Base-by-base conservation (phyloP, 2,329 filamentous ascomycete species). In the Neonectria neomacrospora region DNA sequence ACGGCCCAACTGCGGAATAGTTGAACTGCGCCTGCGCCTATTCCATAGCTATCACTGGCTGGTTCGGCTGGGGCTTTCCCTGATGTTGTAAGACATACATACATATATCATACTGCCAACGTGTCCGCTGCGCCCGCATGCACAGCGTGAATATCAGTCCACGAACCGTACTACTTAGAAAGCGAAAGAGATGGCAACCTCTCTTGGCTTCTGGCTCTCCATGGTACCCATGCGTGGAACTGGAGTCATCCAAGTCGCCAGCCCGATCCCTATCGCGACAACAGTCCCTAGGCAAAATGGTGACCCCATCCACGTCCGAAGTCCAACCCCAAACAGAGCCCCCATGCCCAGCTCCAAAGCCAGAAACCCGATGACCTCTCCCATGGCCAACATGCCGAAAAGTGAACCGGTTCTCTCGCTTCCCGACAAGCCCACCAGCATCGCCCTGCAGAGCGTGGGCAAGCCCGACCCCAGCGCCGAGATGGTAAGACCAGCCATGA, bases 381-480 rank as follows among this genome's bases (percentile, higher is more conserved):
- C 67, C n/a, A 67, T 60, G 12, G 68, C 72, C 20, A 75, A 52
- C 12, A 73, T 45, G 5, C 71, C 68, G 53, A 75, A 73, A 10
- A 73, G 10, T n/a, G 62, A 62, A 5, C 73, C 73, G 4, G 61
- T 63, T 23, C 58, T 58, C 12, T 67, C 56, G 28, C 70, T 58
- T 8, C 59, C 57, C 9, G 61, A 32, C 18, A 56, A 23, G 8
- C 59, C 57, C 12, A 73, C 62, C 22, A 75, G 41, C 64, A 75
- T 71, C 14, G 71, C 61, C 10, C 73, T 71, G 42, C 71, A 71
- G 5, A 75, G 52, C 23, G 61, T 71, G 28, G 72, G 69, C 8
- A 74, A 32, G 6, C 71, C 73, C 2, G 72, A 74, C 3, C 70
- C 70, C 2, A 74, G 60, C 11, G 67, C 69, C 4, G 70, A 68